Percentiles rank a stretch among this genome's conserved stretches.
phyloP scores from a whole-genome alignment of 2,329 filamentous ascomycete species.

The Albophoma yamanashiensis region DNA sequence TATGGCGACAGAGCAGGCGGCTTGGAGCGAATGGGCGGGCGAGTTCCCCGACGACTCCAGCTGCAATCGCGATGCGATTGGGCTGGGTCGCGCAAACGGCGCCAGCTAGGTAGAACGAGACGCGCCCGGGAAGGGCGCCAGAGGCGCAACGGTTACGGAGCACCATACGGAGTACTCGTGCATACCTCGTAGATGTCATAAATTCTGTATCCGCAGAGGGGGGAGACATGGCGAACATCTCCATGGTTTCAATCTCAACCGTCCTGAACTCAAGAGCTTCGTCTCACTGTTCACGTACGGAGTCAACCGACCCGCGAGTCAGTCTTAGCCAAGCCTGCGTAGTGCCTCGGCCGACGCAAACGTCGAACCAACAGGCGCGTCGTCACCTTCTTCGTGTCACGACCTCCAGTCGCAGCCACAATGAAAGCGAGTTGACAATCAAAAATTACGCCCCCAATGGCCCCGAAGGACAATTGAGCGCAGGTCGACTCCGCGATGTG shows the following conservation, averaged over 20 bases:
- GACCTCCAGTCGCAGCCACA: conserved; percentile 24
- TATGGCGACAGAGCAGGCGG: not conserved
- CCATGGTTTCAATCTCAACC: not conserved
- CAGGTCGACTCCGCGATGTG: conserved; percentile 38
- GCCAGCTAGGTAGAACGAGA: not conserved
- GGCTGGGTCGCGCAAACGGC: not conserved
- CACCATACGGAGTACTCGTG: no score
- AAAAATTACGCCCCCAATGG: conserved; percentile 41
- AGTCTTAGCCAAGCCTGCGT: not conserved
- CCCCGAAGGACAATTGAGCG: conserved; percentile 40
- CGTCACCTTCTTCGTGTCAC: conserved; percentile 30
- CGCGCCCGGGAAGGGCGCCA: not conserved
- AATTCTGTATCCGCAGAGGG: no score
- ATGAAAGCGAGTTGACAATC: conserved; percentile 33
- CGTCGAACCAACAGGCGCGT: not conserved
- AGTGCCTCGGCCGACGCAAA: not conserved
- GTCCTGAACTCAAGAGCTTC: not conserved
- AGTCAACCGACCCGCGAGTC: not conserved
- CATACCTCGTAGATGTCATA: no score
- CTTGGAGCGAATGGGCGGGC: not conserved
- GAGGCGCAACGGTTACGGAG: not conserved
- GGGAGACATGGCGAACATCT: not conserved
- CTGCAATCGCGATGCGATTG: not conserved
- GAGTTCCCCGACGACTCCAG: not conserved
- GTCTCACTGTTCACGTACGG: not conserved